Base-by-base conservation (phyloP, 306 rosid species). In the Elaeagnus macrophylla region DNA sequence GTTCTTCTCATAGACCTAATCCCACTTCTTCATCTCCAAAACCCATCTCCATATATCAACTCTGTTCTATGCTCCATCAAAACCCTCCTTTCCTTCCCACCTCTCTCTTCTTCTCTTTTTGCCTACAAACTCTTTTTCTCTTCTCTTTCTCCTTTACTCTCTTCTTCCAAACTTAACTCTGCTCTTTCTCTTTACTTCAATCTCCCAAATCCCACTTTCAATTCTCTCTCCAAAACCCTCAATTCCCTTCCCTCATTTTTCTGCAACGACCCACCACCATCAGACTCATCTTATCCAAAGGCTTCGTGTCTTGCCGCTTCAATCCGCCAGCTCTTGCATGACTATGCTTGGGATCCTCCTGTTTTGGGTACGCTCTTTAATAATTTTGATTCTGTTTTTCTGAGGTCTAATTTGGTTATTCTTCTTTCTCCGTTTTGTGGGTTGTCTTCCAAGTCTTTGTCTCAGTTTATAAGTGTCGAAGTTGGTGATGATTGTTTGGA, bases 141-240 rank as follows among this genome's bases (percentile, higher is more conserved):
- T 0, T 89, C 95, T 6, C 83, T 85, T 53, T 85, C 95, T 14
- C 97, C 88, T 5, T 66, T 80, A 8, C 68, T 76, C 20, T 88
- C 94, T 1, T 65, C 75, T 66, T 74, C 86, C 6, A 79, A 72
- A 35, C 75, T 84, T 39, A 75, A 71, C 39, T 48, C 54, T 39
- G 51, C 47, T 36, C 36, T 71, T 11, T 62, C 81, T 12, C 81
- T 82, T 53, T 78, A 86, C 41, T 83, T 86, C 71, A 64, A 79
- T 39, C 69, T 32, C 42, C 70, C 84, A 15, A 13, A 20, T 18
- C 39, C 66, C 8, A 62, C 79, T 7, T 71, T 78, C 54, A 44
- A 0, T 2, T 70, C 60, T 3, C 88, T 78, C 19, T 51, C 76
- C 2, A 48, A 41, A 2, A 54, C 72, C 48, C 81, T 83, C 40